A percentile compares a stretch with the other conserved stretches of the same genome.
These are phyloP conservation scores for Aspergillus amoenus DNA, from an alignment of 2,329 filamentous ascomycete species.

Conservation along the genomic window DNA sequence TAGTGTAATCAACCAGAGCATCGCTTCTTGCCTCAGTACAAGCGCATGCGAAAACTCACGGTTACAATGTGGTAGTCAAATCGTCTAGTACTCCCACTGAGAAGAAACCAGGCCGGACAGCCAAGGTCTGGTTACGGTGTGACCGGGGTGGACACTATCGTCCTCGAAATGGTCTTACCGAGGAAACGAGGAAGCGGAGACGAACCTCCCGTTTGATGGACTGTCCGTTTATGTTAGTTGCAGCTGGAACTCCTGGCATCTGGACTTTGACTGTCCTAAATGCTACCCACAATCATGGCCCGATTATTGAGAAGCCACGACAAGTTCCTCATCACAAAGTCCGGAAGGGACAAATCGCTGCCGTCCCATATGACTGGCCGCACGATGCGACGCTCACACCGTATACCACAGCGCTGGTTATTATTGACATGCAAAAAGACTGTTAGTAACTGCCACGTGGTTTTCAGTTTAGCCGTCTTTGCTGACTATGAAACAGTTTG, in stretches of 20 bases:
- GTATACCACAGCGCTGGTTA: conserved; percentile 46
- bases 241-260: conserved; percentile 44
- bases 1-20: conserved; percentile 17
- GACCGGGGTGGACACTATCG: conserved; percentile 47
- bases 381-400: conserved; percentile 46
- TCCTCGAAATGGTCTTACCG: conserved; percentile 45
- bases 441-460: conserved; percentile 32
- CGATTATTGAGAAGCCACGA: conserved; percentile 41
- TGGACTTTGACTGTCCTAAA: conserved; percentile 45
- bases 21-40: conserved; percentile 42
- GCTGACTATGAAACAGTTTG: conserved; percentile 36
- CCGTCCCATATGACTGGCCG: conserved; percentile 47
- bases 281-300: conserved; percentile 44
- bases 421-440: conserved; percentile 52
- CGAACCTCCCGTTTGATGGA: conserved; percentile 46
- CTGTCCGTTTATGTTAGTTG: conserved; percentile 46
- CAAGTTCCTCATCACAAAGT: conserved; percentile 43
- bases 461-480: background rate
- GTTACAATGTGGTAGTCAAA: conserved; percentile 47
- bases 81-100: conserved; percentile 48
- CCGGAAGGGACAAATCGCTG: conserved; percentile 44
- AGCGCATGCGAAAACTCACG: conserved; percentile 42
- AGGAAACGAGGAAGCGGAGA: conserved; percentile 45
- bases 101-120: conserved; percentile 45
- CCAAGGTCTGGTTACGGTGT: conserved; percentile 47